Conservation (phyloP, 495 filamentous ascomycete species). For the Hypoxylon fuscum region DNA sequence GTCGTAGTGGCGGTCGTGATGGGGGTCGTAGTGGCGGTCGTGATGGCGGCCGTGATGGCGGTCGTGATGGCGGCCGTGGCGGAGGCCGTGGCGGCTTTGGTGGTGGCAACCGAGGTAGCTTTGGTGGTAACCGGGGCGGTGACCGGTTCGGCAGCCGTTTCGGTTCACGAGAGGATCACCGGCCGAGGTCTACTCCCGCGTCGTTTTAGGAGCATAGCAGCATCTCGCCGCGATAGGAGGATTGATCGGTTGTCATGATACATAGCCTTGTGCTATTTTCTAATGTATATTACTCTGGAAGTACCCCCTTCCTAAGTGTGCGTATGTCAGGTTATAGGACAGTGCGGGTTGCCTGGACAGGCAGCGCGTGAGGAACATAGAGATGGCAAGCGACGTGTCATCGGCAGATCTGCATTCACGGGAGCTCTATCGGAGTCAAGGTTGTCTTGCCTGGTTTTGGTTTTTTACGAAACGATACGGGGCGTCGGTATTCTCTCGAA, state of each 20-base stretch:
- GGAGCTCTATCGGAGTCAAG: conserved; percentile 29
- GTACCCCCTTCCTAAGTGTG: conserved; percentile 12
- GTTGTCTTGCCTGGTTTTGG: conserved; percentile 30
- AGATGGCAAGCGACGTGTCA: conserved; percentile 10
- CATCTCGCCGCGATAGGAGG: neutral
- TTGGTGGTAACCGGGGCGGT: conserved; percentile 28
- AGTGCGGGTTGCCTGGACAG: conserved; percentile 1
- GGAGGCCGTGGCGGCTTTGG: conserved; percentile 9
- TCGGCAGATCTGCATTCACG: conserved; percentile 14
- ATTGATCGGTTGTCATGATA: neutral
- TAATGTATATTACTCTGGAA: conserved; percentile 25
- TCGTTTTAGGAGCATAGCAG: conserved; percentile 13
- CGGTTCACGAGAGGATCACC: neutral
- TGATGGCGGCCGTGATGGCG: neutral
- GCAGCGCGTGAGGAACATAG: conserved; percentile 14
- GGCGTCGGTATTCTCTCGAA: conserved; percentile 28
- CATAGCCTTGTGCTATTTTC: conserved; percentile 13
- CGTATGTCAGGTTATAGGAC: conserved; percentile 17
- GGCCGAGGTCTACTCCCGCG: neutral
- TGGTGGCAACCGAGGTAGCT: conserved; percentile 29
- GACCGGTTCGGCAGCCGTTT: conserved; percentile 18
- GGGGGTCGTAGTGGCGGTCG: conserved; percentile 4
- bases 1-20: neutral
- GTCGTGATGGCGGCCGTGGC: neutral
- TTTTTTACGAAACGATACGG: conserved; percentile 18